Evolutionary conservation across 805 yeast genomes (phyloP), one percentile per base, ranked within the genome.

Genomic region (Barnettozyma californica): DNA sequence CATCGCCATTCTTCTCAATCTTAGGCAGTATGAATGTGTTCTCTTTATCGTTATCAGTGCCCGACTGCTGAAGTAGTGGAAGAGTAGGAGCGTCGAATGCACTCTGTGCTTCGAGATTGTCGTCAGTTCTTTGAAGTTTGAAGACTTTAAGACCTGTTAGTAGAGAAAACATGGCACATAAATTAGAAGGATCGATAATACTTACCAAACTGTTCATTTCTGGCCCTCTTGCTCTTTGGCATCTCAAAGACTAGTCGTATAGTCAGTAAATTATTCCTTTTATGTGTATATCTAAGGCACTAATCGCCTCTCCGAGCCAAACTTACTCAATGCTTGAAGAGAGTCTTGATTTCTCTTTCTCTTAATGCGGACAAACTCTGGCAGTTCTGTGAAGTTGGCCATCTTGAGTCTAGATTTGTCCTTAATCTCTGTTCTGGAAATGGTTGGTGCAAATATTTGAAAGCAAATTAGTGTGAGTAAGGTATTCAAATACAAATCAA

Each of bases 271-370:
- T 21, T 26, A 34, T 46, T 18, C 14, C n/a, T 19, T n/a, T 29
- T 13, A 13, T 13, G 33, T n/a, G 16, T 16, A 29, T 29, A 14
- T 5, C 4, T 29, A 14, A 4, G 33, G 4, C 8, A 5, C 5
- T 8, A 29, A 29, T 29, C 8, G 25, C 25, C 8, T 23, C 25
- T 23, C 8, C 25, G 8, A 23, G 25, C 8, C 8, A 9, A 5
- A 61, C 72, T 41, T 59, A 70, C 72, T 57, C 58, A 91, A 73
- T 1, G 97, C 96, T 56, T 87, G 89, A 21, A 92, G 72, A 2
- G 97, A 96, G 56, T 88, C 97, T 59, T 89, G 94, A 46, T 80
- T 83, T 51, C 97, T 75, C 60, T 85, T 84, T 50, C 98, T 76
- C 66, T 94, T 92, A 62, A 92, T 86, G 50, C 97, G 76, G 39